Conservation (phyloP, 768 basidiomycete genomes). For the Trametes villosa region DNA sequence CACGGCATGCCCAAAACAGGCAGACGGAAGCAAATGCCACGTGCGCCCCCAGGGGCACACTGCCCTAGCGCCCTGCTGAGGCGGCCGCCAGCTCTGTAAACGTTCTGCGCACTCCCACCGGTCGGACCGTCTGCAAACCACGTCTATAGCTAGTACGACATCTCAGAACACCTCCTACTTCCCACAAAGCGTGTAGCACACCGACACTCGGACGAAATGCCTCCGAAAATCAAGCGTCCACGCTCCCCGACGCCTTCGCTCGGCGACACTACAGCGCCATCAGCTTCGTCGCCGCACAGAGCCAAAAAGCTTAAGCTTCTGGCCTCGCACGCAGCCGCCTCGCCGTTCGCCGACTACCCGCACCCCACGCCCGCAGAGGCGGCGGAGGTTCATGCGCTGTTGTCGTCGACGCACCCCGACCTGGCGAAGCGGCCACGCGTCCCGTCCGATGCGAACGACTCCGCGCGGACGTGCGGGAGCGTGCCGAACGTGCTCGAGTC, state of each 20-base stretch:
- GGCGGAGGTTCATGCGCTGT: conserved; percentile 44
- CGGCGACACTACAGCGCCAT: neutral
- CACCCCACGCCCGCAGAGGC: conserved; percentile 51
- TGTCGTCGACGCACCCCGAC: conserved; percentile 39
- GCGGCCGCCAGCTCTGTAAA: neutral
- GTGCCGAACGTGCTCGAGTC: conserved; percentile 60
- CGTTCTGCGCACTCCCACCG: neutral
- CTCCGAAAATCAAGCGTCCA: conserved; percentile 23
- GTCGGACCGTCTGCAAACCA: neutral
- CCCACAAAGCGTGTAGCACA: too few relatives aligned
- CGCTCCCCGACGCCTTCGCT: conserved; percentile 20
- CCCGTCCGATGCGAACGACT: conserved; percentile 38
- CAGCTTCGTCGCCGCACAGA: conserved; percentile 22
- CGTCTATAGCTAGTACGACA: neutral
- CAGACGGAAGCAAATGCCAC: conserved; percentile 20
- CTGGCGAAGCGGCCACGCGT: conserved; percentile 32
- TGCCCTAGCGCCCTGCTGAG: neutral
- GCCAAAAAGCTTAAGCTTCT: conserved; percentile 57
- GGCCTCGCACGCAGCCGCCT: conserved; percentile 43
- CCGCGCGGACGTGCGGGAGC: conserved; percentile 50
- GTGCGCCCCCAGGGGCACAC: neutral
- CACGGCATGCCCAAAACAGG: neutral
- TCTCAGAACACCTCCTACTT: neutral
- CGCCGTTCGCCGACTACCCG: conserved; percentile 51
- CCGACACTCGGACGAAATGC: conserved; percentile 13